phyloP scores from a whole-genome alignment of 495 filamentous ascomycete species.

The Penicillium lagena region DNA sequence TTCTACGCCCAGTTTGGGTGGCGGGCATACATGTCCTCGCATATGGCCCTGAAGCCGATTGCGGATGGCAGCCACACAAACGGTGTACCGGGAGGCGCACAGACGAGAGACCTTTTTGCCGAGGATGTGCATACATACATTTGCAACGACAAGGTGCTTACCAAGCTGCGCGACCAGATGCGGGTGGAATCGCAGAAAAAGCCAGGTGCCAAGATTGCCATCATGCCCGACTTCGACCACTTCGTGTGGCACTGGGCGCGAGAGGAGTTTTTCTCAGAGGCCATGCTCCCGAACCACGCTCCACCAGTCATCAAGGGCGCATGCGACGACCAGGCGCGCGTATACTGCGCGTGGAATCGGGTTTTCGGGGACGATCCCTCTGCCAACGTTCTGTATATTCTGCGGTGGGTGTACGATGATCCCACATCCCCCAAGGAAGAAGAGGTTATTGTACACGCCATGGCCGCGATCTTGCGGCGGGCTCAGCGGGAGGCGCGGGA shows the following conservation, averaged over 20 bases:
- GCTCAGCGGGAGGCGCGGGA: constrained; percentile 50
- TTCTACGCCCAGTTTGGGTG: constrained; percentile 85
- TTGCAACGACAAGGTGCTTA: constrained; percentile 27
- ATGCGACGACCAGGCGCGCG: constrained; percentile 44
- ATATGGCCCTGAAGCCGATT: constrained; percentile 56
- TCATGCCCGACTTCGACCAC: constrained; percentile 66
- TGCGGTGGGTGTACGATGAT: constrained; percentile 68
- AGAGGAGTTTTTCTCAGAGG: constrained; percentile 72
- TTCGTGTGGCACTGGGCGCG: constrained; percentile 81
- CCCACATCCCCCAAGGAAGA: constrained; percentile 31
- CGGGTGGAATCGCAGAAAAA: constrained; percentile 23
- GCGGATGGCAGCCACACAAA: constrained; percentile 13
- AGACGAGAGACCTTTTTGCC: constrained; percentile 17
- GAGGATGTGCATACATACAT: constrained; percentile 26
- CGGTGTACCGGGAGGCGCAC: constrained; percentile 3
- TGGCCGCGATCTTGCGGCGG: constrained; percentile 44
- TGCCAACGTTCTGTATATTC: constrained; percentile 69
- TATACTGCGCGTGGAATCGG: constrained; percentile 80
- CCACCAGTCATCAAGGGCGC: constrained; percentile 62
- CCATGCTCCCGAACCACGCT: constrained; percentile 30
- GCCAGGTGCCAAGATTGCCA: constrained; percentile 46
- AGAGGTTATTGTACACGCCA: constrained; percentile 31
- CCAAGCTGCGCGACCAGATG: constrained; percentile 27
- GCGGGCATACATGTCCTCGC: constrained; percentile 63
- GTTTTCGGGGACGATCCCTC: constrained; percentile 51